Percentiles rank a stretch among this genome's conserved stretches.
These are phyloP conservation scores for Aspergillus ochraceus DNA, from an alignment of 2,329 filamentous ascomycete species.

Conservation along the genomic window DNA sequence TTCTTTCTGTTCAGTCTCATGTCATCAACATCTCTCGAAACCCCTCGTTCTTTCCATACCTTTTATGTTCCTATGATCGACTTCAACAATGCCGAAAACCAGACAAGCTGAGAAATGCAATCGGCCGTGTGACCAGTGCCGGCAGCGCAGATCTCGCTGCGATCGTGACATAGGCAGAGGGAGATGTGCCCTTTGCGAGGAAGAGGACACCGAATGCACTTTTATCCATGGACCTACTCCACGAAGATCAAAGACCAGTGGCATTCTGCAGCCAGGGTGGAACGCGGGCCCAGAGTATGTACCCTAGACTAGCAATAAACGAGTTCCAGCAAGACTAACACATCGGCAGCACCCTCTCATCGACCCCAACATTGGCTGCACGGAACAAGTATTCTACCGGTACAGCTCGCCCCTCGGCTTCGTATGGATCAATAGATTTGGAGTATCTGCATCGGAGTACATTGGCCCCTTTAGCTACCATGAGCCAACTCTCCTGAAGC, in stretches of 20 bases:
- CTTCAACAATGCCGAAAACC: not conserved
- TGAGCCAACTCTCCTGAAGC: not conserved
- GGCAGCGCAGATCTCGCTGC: not conserved
- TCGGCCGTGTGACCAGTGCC: not conserved
- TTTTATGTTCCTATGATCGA: too few relatives aligned
- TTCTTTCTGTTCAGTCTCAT: not conserved
- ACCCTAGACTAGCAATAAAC: not conserved
- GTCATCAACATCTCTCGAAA: not conserved
- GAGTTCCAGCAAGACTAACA: not conserved
- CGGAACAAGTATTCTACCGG: not conserved
- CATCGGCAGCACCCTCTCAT: not conserved
- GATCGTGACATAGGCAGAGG: not conserved
- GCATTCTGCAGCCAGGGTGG: not conserved
- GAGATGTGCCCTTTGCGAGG: not conserved
- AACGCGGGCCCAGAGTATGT: not conserved
- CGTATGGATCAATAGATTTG: not conserved
- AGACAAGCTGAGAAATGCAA: not conserved
- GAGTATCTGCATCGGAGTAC: not conserved
- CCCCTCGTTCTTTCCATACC: too few relatives aligned
- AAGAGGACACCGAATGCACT: not conserved
- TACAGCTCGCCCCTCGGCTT: not conserved
- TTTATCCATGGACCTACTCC: not conserved
- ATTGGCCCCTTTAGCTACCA: not conserved
- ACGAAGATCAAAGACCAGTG: not conserved
- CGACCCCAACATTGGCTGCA: not conserved